These are phyloP conservation scores for Albugo laibachii DNA, from an alignment of 352 stramenopile species.

Conservation along the genomic window DNA sequence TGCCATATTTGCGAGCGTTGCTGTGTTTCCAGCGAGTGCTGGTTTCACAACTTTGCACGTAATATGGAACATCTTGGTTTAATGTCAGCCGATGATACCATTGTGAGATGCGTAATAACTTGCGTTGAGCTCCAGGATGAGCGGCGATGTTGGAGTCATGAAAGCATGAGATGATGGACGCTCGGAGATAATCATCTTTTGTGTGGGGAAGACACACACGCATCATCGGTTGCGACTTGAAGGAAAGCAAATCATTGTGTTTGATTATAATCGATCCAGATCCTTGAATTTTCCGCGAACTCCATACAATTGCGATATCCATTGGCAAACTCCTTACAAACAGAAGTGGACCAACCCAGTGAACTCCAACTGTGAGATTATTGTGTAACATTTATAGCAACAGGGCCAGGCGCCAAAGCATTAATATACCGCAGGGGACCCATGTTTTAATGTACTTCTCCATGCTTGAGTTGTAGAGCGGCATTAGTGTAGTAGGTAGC, in stretches of 20 bases:
- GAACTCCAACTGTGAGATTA: neutral
- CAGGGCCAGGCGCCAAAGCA: neutral
- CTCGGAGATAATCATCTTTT: conserved; percentile 3
- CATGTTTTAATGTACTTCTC: too few species aligned
- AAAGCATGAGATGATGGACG: conserved; percentile 2
- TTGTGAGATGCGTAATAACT: neutral
- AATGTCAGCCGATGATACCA: conserved; percentile 7
- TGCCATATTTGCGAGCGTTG: conserved; percentile 2
- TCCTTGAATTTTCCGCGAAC: too few species aligned
- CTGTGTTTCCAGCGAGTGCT: conserved; percentile 1
- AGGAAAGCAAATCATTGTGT: too few species aligned
- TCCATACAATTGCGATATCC: too few species aligned
- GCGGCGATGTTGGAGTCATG: conserved; percentile 7
- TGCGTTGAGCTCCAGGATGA: conserved; percentile 2
- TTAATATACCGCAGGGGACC: too few species aligned
- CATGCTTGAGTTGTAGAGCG: too few species aligned
- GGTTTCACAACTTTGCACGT: conserved; percentile 4
- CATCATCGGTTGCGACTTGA: neutral
- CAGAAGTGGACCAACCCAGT: neutral
- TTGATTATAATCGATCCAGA: too few species aligned
- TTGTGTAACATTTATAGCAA: too few species aligned
- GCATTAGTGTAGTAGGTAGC: too few species aligned
- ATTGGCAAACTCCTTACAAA: too few species aligned
- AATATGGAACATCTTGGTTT: conserved; percentile 1
- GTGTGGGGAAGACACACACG: neutral